Percentiles rank a stretch among this genome's conserved stretches.
Evolutionary conservation across 495 filamentous ascomycete species (phyloP).

Genomic region (Cladorrhinum samala): DNA sequence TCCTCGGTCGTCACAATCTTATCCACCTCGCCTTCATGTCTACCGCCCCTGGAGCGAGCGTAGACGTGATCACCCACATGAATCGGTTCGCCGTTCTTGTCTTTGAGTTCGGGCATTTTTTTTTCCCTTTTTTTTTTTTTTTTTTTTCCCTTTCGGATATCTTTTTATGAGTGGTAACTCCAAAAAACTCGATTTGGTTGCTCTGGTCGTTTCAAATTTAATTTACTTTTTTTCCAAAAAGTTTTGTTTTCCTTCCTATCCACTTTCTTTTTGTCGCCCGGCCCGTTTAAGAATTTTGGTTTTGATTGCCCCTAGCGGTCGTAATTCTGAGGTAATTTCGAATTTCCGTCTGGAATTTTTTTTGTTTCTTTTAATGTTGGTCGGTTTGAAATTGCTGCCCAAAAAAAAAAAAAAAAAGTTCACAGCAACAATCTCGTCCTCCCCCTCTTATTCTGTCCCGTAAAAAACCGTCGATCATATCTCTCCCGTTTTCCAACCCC

Average conservation of each 20-base stretch:
- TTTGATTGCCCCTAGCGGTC: too few relatives aligned
- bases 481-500: neutral
- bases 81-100: constrained; percentile 32
- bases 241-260: too few relatives aligned
- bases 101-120: constrained; percentile 23
- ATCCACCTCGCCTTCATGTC: constrained; percentile 33
- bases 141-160: too few relatives aligned
- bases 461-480: neutral
- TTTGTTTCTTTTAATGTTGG: neutral
- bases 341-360: neutral
- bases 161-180: too few relatives aligned
- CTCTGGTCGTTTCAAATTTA: too few relatives aligned
- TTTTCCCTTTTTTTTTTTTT: neutral
- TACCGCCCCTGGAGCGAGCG: constrained; percentile 29
- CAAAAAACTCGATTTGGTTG: too few relatives aligned
- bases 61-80: constrained; percentile 33
- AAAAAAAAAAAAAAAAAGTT: neutral
- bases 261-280: too few relatives aligned
- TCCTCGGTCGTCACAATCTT: constrained; percentile 29
- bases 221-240: too few relatives aligned
- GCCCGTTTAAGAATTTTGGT: too few relatives aligned
- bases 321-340: neutral
- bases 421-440: neutral
- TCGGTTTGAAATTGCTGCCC: neutral
- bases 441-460: too few relatives aligned